Percentiles rank a stretch among this genome's conserved stretches.
Evolutionary conservation across 164 flowering plant species (phyloP).

Genomic region (Magnolia kwangsiensis): DNA sequence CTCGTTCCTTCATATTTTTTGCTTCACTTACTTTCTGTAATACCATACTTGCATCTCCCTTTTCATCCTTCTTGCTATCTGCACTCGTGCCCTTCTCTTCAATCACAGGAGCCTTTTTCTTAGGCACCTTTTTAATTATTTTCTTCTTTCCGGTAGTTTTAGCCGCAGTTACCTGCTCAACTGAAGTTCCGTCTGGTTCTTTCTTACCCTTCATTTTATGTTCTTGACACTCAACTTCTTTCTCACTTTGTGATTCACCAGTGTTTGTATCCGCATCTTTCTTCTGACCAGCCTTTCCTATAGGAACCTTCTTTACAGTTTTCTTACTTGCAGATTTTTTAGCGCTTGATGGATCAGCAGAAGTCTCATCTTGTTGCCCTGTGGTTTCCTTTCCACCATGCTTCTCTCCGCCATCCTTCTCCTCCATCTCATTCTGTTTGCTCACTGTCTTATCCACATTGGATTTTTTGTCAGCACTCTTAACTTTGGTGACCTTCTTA

Average conservation of each 20-base stretch:
- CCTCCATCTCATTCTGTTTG: constrained; percentile 24
- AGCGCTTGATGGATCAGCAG: constrained; percentile 34
- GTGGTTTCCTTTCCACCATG: constrained; percentile 25
- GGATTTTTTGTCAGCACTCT: constrained; percentile 44
- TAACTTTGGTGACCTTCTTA: constrained; percentile 59
- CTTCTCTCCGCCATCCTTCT: constrained; percentile 31
- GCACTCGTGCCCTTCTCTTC: constrained; percentile 20
- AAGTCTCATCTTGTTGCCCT: constrained; percentile 27
- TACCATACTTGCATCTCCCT: constrained; percentile 20
- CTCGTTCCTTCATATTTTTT: constrained; percentile 17
- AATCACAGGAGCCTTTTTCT: constrained; percentile 35
- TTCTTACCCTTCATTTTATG: constrained; percentile 28
- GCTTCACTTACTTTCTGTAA: constrained; percentile 19
- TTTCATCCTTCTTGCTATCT: constrained; percentile 24
- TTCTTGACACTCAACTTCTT: constrained; percentile 25
- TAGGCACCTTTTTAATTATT: constrained; percentile 45
- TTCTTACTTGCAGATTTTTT: constrained; percentile 24
- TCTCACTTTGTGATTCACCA: constrained; percentile 20
- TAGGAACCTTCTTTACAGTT: constrained; percentile 43
- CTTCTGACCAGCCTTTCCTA: constrained; percentile 16
- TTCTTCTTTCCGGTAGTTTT: constrained; percentile 56
- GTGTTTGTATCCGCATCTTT: constrained; percentile 10
- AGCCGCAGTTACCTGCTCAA: constrained; percentile 25
- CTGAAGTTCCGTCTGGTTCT: constrained; percentile 28
- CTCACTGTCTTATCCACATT: constrained; percentile 18